A percentile compares a stretch with the other conserved stretches of the same genome.
phyloP scores from a whole-genome alignment of 768 basidiomycete species.

The Austroboletus eburneus region DNA sequence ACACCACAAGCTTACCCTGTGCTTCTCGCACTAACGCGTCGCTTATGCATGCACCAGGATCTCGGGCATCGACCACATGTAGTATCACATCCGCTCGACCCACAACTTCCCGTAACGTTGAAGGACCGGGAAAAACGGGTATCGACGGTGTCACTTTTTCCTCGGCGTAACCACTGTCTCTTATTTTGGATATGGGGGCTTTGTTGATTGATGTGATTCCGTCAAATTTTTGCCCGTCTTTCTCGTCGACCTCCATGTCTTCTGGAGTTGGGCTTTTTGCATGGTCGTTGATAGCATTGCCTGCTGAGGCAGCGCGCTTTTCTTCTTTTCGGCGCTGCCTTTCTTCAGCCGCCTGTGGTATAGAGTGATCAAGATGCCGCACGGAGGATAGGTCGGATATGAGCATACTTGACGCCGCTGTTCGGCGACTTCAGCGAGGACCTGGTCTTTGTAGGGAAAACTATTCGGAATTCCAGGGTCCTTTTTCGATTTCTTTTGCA shows the following conservation, averaged over 20 bases:
- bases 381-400: background rate
- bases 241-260: constrained; percentile 28
- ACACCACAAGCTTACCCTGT: constrained; percentile 50
- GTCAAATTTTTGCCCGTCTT: constrained; percentile 33
- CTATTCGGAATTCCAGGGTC: constrained; percentile 93
- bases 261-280: constrained; percentile 25
- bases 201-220: constrained; percentile 31
- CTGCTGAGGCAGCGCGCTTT: constrained; percentile 43
- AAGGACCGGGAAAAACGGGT: constrained; percentile 26
- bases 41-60: constrained; percentile 72
- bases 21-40: constrained; percentile 49
- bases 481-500: constrained; percentile 52
- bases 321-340: constrained; percentile 65
- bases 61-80: constrained; percentile 80
- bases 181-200: background rate
- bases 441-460: constrained; percentile 92
- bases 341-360: constrained; percentile 66
- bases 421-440: constrained; percentile 85
- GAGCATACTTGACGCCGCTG: constrained; percentile 61
- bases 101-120: constrained; percentile 43
- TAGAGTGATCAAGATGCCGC: background rate
- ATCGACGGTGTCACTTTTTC: constrained; percentile 11
- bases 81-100: constrained; percentile 76
- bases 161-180: background rate
- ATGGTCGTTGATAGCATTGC: constrained; percentile 27